Evolutionary conservation across 2,329 filamentous ascomycete genomes (phyloP), one percentile per base, ranked within the genome.

Genomic region (Penicillium sp.): DNA sequence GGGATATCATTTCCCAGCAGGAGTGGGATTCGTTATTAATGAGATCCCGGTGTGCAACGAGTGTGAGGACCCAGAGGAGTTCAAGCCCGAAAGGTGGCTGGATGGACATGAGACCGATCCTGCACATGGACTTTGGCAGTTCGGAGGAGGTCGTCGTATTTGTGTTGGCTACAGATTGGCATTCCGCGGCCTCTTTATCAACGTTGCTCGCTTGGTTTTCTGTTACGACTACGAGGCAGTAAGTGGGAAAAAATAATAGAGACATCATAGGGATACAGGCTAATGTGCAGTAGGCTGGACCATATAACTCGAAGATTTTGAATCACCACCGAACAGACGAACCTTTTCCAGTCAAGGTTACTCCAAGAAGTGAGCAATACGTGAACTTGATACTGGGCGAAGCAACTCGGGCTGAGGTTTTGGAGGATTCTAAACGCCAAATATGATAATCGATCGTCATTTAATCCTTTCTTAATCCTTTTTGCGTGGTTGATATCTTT

Each of bases 71-170:
- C 68, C 75, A 1, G 64, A 69, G 2, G 56, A 56, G 0, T 77
- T 77, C 46, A 56, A 61, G 35, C 75, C 75, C 0, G 74, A 77
- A 50, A 51, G 75, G n/a, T 78, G 74, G 74, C 59, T 79, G 9
- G 69, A 77, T 54, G 69, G 70, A 1, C 51, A 69, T n/a, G 68
- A 73, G 43, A 51, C 51, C 4, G 70, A 74, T 56, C 46, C 65
- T 0, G 39, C 65, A 3, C 69, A 75, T 55, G 71, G 72, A 4
- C 65, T 73, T 22, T 75, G 69, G 69, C 61, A 68, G 22, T 77
- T 77, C 68, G 75, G 75, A n/a, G n/a, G n/a, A n/a, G n/a, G n/a
- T n/a, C n/a, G n/a, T n/a, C n/a, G n/a, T n/a, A n/a, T n/a, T n/a
- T n/a, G n/a, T n/a, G n/a, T n/a, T n/a, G n/a, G n/a, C n/a, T n/a